Conservation (phyloP, 208 protist genomes). For the Leishmania martiniquensis region DNA sequence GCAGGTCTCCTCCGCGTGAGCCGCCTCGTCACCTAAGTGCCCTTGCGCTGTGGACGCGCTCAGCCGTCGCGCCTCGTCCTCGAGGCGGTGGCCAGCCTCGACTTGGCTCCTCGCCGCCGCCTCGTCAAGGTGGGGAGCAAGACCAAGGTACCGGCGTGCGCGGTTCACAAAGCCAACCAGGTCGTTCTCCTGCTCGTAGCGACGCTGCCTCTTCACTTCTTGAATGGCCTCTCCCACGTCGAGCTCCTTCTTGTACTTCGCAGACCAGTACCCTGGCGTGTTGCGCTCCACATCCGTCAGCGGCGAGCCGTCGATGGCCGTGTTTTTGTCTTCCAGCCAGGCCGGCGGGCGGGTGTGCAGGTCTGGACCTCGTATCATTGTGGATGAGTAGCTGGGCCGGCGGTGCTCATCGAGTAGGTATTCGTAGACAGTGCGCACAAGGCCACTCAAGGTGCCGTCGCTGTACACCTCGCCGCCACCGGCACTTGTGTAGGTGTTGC, state of each 20-base stretch:
- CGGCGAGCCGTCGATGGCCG: conserved; percentile 73
- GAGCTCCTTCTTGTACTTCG: conserved; percentile 71
- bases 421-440: conserved; percentile 11
- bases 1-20: not conserved
- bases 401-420: conserved; percentile 34
- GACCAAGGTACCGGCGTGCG: conserved; percentile 51
- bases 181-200: conserved; percentile 61
- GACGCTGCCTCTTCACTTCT: conserved; percentile 56
- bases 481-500: conserved; percentile 28
- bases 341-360: conserved; percentile 62
- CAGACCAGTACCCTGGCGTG: conserved; percentile 42
- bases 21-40: not conserved
- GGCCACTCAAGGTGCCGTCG: conserved; percentile 10
- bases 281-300: conserved; percentile 50
- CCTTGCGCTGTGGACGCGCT: conserved; percentile 1
- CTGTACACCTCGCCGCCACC: conserved; percentile 31
- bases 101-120: conserved; percentile 37
- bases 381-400: conserved; percentile 14
- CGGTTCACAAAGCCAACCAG: conserved; percentile 50
- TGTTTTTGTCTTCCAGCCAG: conserved; percentile 85
- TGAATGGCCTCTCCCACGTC: conserved; percentile 72
- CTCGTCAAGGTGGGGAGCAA: conserved; percentile 57
- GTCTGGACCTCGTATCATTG: conserved; percentile 38
- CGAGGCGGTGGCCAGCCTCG: conserved; percentile 37
- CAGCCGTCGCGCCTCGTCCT: conserved; percentile 38